Conservation (phyloP, 2,329 filamentous ascomycete species). For the Cryphonectria carpinicola region DNA sequence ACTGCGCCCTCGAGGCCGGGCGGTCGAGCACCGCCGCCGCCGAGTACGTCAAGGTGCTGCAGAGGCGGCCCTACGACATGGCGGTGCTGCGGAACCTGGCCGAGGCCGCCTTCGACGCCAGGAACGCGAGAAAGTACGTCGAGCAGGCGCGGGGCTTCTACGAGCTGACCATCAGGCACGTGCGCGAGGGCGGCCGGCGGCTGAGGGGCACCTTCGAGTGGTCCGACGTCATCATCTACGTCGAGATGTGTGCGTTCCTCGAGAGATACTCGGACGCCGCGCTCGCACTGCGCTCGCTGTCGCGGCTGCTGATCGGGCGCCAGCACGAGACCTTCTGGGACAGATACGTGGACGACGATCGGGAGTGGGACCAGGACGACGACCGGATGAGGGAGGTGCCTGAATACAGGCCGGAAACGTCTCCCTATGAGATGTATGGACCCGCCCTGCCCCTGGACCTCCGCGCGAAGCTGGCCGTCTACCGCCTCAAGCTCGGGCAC, state of each 20-base stretch:
- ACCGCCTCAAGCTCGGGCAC: constrained; percentile 73
- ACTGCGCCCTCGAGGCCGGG: constrained; percentile 60
- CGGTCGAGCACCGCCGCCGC: constrained; percentile 56
- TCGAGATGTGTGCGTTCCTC: constrained; percentile 74
- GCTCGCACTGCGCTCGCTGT: constrained; percentile 68
- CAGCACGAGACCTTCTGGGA: constrained; percentile 79
- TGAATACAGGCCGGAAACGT: constrained; percentile 61
- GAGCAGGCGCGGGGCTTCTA: constrained; percentile 54
- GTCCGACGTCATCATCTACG: constrained; percentile 84
- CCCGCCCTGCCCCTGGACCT: constrained; percentile 77
- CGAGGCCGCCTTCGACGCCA: constrained; percentile 59
- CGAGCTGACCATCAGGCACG: constrained; percentile 49
- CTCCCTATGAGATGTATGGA: constrained; percentile 67
- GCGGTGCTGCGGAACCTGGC: constrained; percentile 59
- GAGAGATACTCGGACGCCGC: constrained; percentile 69
- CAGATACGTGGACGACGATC: constrained; percentile 69
- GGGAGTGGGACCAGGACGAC: constrained; percentile 84
- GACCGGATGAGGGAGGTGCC: constrained; percentile 66
- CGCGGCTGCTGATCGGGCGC: constrained; percentile 83
- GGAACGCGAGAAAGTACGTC: constrained; percentile 46
- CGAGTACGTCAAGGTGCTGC: constrained; percentile 61
- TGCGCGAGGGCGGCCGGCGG: constrained; percentile 39
- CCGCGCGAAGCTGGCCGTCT: constrained; percentile 80
- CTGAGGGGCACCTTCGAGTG: constrained; percentile 58
- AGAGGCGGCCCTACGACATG: constrained; percentile 56